Base-by-base conservation (phyloP, 805 yeast species). In the Wickerhamiella shivajii region DNA sequence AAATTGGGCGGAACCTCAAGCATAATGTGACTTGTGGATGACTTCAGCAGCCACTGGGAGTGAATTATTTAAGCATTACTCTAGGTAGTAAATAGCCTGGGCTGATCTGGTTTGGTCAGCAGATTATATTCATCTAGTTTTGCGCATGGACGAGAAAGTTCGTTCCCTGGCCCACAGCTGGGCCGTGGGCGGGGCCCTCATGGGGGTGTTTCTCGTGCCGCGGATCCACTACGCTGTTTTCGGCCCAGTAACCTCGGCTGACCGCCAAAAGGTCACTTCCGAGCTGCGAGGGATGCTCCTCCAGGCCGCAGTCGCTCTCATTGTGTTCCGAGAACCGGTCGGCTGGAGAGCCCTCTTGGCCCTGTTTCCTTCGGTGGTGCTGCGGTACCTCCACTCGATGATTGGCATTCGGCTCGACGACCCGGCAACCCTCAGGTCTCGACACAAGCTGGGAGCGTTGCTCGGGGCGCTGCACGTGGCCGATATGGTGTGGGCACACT, bases 1-100 rank as follows among this genome's bases (percentile, higher is more conserved):
- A 90, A 90, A 58, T 90, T 90, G 51, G 90, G 96, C 2, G 98
- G 98, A 20, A 42, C 33, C 37, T 48, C 51, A 39, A 48, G 34
- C 32, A 31, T 29, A 22, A 14, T 22, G 13, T 11, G n/a, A n/a
- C n/a, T n/a, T n/a, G n/a, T n/a, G n/a, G n/a, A n/a, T n/a, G n/a
- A n/a, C n/a, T n/a, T n/a, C n/a, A n/a, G n/a, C n/a, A n/a, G n/a
- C n/a, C n/a, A n/a, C n/a, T n/a, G n/a, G n/a, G n/a, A n/a, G n/a
- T n/a, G n/a, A n/a, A n/a, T n/a, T n/a, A n/a, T n/a, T n/a, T n/a
- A n/a, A n/a, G n/a, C n/a, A n/a, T n/a, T n/a, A n/a, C n/a, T n/a
- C n/a, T n/a, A n/a, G n/a, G n/a, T n/a, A n/a, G n/a, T n/a, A n/a
- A n/a, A n/a, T n/a, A n/a, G n/a, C n/a, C n/a, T n/a, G n/a, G n/a